These are phyloP conservation scores for Ogataea hybrid DNA, from an alignment of 1,139 yeast species.

Conservation along the genomic window DNA sequence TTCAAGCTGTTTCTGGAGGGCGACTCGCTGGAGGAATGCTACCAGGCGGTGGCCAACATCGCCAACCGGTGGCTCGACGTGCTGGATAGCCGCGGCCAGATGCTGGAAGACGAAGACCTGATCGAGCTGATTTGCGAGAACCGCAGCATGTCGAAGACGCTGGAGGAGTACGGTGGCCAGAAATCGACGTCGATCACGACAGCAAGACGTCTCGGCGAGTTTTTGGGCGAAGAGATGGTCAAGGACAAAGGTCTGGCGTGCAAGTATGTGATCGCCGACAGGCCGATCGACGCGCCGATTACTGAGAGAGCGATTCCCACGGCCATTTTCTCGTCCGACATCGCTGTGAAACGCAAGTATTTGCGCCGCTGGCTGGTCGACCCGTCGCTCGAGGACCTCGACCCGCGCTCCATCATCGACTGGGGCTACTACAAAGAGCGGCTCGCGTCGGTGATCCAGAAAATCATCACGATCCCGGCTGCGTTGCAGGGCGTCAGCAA, in stretches of 20 bases:
- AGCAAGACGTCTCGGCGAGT: slow-evolving; percentile 89
- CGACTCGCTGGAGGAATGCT: slow-evolving; percentile 71
- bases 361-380: slow-evolving; percentile 87
- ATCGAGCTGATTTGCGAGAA: slow-evolving; percentile 95
- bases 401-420: slow-evolving; percentile 85
- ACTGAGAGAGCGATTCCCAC: slow-evolving; percentile 97
- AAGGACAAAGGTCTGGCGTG: slow-evolving; percentile 96
- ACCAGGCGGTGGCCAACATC: slow-evolving; percentile 83
- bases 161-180: slow-evolving; percentile 85
- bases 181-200: slow-evolving; percentile 96
- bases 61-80: slow-evolving; percentile 98
- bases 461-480: slow-evolving; percentile 96
- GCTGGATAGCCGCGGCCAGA: slow-evolving; percentile 79
- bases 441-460: slow-evolving; percentile 88
- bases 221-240: slow-evolving; percentile 96
- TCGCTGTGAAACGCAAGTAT: slow-evolving; percentile 55
- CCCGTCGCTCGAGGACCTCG: slow-evolving; percentile 74
- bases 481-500: slow-evolving; percentile 87
- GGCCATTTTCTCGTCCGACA: slow-evolving; percentile 87
- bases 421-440: slow-evolving; percentile 94
- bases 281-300: slow-evolving; percentile 84
- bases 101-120: slow-evolving; percentile 91
- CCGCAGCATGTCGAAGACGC: slow-evolving; percentile 89
- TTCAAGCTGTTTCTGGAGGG: slow-evolving; percentile 92
- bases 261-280: slow-evolving; percentile 85